Evolutionary conservation across 768 basidiomycete species (phyloP).

Genomic region (Kwoniella dendrophila): DNA sequence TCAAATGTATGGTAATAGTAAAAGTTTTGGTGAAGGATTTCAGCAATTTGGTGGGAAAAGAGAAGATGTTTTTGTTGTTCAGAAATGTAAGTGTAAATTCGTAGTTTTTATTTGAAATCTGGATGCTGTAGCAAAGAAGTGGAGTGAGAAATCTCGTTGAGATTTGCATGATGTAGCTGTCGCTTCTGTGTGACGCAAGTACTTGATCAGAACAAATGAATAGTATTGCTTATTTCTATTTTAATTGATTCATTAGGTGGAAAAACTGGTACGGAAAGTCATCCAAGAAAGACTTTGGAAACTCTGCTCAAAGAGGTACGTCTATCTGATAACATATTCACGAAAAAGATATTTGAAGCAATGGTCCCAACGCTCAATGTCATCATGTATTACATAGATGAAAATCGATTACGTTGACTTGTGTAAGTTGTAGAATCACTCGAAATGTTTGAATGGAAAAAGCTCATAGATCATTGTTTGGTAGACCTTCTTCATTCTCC

Average conservation of each 20-base stretch:
- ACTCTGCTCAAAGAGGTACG: constrained; percentile 60
- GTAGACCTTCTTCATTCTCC: constrained; percentile 64
- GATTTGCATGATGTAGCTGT: too few relatives aligned
- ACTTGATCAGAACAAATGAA: background rate
- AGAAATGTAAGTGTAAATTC: constrained; percentile 37
- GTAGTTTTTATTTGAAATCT: too few relatives aligned
- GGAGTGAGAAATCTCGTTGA: too few relatives aligned
- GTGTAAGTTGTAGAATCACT: constrained; percentile 57
- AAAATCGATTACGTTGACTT: constrained; percentile 19
- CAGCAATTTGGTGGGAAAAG: constrained; percentile 33
- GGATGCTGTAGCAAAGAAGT: too few relatives aligned
- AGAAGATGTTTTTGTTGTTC: constrained; percentile 62
- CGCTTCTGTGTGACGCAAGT: too few relatives aligned
- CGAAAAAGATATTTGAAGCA: background rate
- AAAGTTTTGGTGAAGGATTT: constrained; percentile 36
- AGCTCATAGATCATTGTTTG: background rate
- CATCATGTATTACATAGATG: background rate
- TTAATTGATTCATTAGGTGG: background rate
- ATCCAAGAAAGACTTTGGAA: constrained; percentile 57
- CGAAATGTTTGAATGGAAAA: background rate
- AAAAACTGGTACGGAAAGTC: constrained; percentile 20
- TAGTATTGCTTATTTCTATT: background rate
- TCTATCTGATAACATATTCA: background rate
- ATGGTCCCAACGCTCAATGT: background rate
- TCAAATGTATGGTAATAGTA: constrained; percentile 51